A percentile compares a stretch with the other conserved stretches of the same genome.
These are phyloP conservation scores for Neoboletus subvelutipes DNA, from an alignment of 768 basidiomycete species.

Conservation along the genomic window DNA sequence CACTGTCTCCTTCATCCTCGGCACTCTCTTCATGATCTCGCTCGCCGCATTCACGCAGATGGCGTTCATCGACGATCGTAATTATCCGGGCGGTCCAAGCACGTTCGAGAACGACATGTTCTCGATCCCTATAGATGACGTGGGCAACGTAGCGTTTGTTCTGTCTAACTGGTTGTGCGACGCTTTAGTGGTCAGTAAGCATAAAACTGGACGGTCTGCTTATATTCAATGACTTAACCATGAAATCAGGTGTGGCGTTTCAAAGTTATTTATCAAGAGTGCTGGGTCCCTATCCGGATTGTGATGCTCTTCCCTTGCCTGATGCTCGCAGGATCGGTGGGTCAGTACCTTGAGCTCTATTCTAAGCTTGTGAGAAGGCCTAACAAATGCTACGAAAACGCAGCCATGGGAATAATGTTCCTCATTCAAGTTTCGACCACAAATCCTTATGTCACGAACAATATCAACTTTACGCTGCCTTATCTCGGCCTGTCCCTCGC, in stretches of 20 bases:
- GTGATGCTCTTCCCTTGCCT: slow-evolving; percentile 9
- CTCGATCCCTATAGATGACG: slow-evolving; percentile 19
- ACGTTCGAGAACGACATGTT: no score
- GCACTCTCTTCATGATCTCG: no score
- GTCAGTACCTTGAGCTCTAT: not conserved
- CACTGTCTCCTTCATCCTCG: no score
- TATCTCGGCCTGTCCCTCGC: slow-evolving; percentile 30
- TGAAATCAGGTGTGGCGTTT: slow-evolving; percentile 14
- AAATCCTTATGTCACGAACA: slow-evolving; percentile 8
- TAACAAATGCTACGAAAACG: not conserved
- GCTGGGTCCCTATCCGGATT: slow-evolving; percentile 2
- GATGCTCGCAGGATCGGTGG: slow-evolving; percentile 6
- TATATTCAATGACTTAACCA: not conserved
- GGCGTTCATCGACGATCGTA: no score
- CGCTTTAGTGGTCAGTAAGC: slow-evolving; percentile 16
- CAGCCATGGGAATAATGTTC: slow-evolving; percentile 12
- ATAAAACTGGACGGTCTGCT: not conserved
- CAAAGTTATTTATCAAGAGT: slow-evolving; percentile 15
- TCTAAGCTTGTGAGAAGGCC: not conserved
- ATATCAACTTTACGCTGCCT: slow-evolving; percentile 16
- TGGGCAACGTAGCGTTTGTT: slow-evolving; percentile 8
- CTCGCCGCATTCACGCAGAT: no score
- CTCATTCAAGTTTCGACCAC: slow-evolving; percentile 14
- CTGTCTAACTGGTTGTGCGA: slow-evolving; percentile 18
- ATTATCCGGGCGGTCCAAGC: no score